These are phyloP conservation scores for Fusarium verticillioides DNA, from an alignment of 2,329 filamentous ascomycete species.

Conservation along the genomic window DNA sequence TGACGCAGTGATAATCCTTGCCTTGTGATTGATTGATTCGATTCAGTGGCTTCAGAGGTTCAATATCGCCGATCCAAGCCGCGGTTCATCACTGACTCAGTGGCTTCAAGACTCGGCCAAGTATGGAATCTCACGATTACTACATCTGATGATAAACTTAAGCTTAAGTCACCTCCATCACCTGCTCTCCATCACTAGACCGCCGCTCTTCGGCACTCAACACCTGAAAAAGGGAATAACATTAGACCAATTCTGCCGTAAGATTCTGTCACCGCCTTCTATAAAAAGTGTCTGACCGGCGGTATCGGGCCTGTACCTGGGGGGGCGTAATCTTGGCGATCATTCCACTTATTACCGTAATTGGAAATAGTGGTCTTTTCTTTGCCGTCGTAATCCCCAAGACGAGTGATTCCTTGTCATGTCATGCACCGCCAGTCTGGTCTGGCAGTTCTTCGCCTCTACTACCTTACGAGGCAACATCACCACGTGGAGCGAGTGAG, in stretches of 20 bases:
- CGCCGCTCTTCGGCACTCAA: background rate
- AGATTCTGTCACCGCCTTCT: constrained; percentile 4
- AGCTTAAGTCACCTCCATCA: background rate
- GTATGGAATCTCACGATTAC: background rate
- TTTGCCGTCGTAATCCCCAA: constrained; percentile 4
- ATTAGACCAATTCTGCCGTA: background rate
- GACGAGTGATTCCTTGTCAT: background rate
- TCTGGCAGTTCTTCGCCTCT: background rate
- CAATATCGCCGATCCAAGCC: background rate
- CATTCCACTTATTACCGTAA: constrained; percentile 23
- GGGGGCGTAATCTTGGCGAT: background rate
- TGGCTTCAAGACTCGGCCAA: background rate
- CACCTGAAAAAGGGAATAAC: background rate
- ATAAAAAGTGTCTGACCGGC: background rate
- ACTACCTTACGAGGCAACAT: background rate
- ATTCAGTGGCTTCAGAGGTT: background rate
- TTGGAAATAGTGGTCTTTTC: background rate
- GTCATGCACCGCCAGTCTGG: constrained; percentile 4
- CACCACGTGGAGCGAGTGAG: background rate
- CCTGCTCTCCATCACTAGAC: background rate
- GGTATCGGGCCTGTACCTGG: background rate
- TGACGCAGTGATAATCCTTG: constrained; percentile 1
- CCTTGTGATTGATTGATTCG: background rate
- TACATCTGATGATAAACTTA: background rate
- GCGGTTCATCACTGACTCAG: background rate